Conservation (phyloP, 805 yeast genomes). For the Wickerhamiella slavikovae region DNA sequence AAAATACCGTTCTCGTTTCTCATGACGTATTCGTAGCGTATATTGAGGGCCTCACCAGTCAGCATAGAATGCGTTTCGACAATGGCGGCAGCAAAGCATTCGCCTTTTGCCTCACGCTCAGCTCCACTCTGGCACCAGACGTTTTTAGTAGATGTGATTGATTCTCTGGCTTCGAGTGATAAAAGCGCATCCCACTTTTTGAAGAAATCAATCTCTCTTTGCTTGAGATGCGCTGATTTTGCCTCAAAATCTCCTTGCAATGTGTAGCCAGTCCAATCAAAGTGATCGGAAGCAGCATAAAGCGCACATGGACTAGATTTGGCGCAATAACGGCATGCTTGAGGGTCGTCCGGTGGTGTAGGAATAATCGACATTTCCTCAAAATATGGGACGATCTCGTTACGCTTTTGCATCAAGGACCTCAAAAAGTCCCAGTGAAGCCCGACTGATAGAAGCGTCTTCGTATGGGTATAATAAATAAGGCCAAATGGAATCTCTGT, state of each 20-base stretch:
- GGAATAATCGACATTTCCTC: conserved; percentile 21
- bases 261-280: neutral
- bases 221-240: conserved; percentile 31
- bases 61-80: neutral
- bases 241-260: conserved; percentile 9
- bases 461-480: conserved; percentile 51
- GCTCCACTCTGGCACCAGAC: conserved; percentile 43
- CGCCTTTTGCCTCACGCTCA: conserved; percentile 46
- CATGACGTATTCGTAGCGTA: conserved; percentile 1
- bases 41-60: neutral
- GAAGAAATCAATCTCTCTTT: conserved; percentile 33
- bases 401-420: conserved; percentile 51
- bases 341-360: conserved; percentile 33
- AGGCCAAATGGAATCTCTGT: conserved; percentile 44
- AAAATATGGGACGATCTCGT: conserved; percentile 39
- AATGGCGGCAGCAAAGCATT: conserved; percentile 22
- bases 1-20: neutral
- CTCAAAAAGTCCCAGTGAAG: conserved; percentile 36
- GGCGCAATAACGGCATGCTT: conserved; percentile 14
- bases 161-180: conserved; percentile 49
- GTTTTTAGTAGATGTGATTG: conserved; percentile 32
- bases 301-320: conserved; percentile 11
- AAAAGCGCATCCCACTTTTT: conserved; percentile 55
- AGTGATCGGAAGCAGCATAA: conserved; percentile 10
- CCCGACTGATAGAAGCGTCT: conserved; percentile 33